phyloP scores from a whole-genome alignment of 2,329 filamentous ascomycete species.

The Hyphodiscus sp. region DNA sequence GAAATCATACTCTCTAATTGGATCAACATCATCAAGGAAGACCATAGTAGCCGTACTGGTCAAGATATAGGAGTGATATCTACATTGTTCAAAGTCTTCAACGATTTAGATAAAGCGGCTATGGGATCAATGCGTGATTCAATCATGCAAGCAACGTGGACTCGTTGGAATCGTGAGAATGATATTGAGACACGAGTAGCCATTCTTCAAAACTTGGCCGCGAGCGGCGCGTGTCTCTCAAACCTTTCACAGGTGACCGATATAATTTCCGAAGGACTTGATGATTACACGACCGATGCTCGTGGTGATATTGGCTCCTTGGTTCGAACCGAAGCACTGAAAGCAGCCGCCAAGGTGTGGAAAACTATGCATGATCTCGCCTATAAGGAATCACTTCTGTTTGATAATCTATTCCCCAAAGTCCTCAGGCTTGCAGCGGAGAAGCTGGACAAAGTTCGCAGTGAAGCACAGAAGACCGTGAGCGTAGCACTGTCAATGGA shows the following conservation, averaged over 20 bases:
- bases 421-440: slow-evolving; percentile 70
- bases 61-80: slow-evolving; percentile 42
- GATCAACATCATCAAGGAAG: slow-evolving; percentile 37
- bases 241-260: slow-evolving; percentile 11
- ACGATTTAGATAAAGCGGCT: background rate
- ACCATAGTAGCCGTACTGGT: slow-evolving; percentile 29
- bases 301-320: slow-evolving; percentile 86
- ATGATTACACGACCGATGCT: slow-evolving; percentile 87
- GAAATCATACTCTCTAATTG: slow-evolving; percentile 38
- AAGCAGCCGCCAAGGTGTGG: slow-evolving; percentile 47
- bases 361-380: slow-evolving; percentile 1
- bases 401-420: slow-evolving; percentile 13
- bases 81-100: slow-evolving; percentile 33
- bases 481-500: background rate
- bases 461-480: slow-evolving; percentile 53
- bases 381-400: slow-evolving; percentile 9
- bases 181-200: slow-evolving; percentile 47
- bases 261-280: slow-evolving; percentile 52
- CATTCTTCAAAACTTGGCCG: slow-evolving; percentile 48
- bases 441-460: slow-evolving; percentile 81
- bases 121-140: slow-evolving; percentile 8
- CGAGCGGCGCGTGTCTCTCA: slow-evolving; percentile 33
- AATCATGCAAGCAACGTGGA: slow-evolving; percentile 38
- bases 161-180: slow-evolving; percentile 46
- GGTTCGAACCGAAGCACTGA: slow-evolving; percentile 72